phyloP scores from a whole-genome alignment of 1,284 basidiomycete genomes.

The Phellinidium pouzarii region DNA sequence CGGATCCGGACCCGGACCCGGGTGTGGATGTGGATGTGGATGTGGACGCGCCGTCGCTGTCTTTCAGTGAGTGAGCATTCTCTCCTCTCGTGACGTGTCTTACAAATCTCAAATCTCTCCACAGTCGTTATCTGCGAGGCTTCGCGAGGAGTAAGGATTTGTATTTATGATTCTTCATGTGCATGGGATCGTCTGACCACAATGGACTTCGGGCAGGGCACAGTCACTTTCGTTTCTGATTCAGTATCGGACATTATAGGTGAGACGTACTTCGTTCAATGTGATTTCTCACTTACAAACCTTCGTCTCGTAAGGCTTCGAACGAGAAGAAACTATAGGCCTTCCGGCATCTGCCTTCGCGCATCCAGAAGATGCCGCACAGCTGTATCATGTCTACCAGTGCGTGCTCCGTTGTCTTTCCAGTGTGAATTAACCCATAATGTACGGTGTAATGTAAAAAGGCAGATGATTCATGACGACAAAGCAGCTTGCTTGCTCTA shows the following conservation, averaged over 20 bases:
- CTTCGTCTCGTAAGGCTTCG: constrained; percentile 44
- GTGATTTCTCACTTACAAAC: background rate
- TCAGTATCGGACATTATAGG: constrained; percentile 68
- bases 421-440: constrained; percentile 1
- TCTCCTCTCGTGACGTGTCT: background rate
- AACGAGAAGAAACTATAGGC: constrained; percentile 61
- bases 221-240: constrained; percentile 36
- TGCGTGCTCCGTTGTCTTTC: constrained; percentile 28
- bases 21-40: too few species aligned
- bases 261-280: constrained; percentile 26
- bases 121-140: constrained; percentile 60
- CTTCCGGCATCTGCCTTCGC: constrained; percentile 61
- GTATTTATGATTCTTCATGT: background rate
- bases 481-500: constrained; percentile 71
- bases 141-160: constrained; percentile 48
- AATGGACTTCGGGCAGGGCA: background rate
- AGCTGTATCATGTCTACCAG: constrained; percentile 61
- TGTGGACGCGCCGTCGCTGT: constrained; percentile 13
- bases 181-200: background rate
- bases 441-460: constrained; percentile 23
- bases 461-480: constrained; percentile 66
- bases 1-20: constrained; percentile 2
- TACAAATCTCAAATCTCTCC: constrained; percentile 1
- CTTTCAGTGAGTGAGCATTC: constrained; percentile 15
- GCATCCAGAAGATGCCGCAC: constrained; percentile 65